phyloP scores from a whole-genome alignment of 176 grass and related monocot species.

The Musa schizocarpa region DNA sequence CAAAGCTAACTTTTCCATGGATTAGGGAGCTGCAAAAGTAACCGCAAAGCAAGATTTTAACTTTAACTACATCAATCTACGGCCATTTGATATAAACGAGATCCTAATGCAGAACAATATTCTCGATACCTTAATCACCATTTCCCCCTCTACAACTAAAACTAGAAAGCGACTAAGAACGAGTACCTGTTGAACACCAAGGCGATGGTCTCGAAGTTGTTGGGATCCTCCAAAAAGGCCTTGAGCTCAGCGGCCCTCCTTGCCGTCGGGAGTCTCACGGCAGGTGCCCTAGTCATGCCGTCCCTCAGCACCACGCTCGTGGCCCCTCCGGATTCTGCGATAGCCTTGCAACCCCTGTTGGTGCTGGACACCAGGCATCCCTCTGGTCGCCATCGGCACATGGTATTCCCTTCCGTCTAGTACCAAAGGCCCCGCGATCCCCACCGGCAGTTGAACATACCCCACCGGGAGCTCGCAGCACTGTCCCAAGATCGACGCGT shows the following conservation, averaged over 20 bases:
- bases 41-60: too few relatives aligned
- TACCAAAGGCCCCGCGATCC: slow-evolving; percentile 5
- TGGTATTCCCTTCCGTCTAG: background rate
- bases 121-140: background rate
- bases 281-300: slow-evolving; percentile 11
- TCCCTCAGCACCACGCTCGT: slow-evolving; percentile 7
- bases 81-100: background rate
- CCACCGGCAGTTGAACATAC: slow-evolving; percentile 13
- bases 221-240: slow-evolving; percentile 12
- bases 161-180: background rate
- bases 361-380: slow-evolving; percentile 16
- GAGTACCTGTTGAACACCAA: slow-evolving; percentile 10
- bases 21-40: too few relatives aligned
- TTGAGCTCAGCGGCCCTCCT: slow-evolving; percentile 8
- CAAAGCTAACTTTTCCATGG: too few relatives aligned
- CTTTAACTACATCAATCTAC: too few relatives aligned
- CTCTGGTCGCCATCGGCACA: slow-evolving; percentile 9
- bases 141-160: background rate
- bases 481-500: slow-evolving; percentile 2
- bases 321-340: background rate
- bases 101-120: background rate
- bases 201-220: slow-evolving; percentile 11
- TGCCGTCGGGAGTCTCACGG: background rate
- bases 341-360: slow-evolving; percentile 10
- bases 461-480: slow-evolving; percentile 10